Conservation (phyloP, 2,329 filamentous ascomycete genomes). For the Fusarium solani-melongenae region DNA sequence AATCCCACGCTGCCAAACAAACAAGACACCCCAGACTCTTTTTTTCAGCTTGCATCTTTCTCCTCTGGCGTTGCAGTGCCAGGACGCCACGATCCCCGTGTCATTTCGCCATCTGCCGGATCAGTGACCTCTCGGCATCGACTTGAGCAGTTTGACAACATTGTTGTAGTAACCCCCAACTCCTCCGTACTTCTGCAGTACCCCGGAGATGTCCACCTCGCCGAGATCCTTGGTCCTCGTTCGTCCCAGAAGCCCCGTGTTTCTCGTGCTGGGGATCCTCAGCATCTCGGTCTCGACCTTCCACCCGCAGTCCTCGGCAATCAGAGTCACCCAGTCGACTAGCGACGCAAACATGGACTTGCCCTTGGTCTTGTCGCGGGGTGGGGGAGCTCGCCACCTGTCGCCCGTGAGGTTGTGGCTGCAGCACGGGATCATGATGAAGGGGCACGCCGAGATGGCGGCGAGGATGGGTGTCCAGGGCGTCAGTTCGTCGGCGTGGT, state of each 20-base stretch:
- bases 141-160: constrained; percentile 70
- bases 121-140: constrained; percentile 39
- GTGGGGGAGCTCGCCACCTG: constrained; percentile 74
- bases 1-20: background rate
- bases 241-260: constrained; percentile 82
- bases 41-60: background rate
- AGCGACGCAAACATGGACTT: constrained; percentile 85
- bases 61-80: background rate
- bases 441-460: constrained; percentile 78
- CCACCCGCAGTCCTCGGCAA: constrained; percentile 81
- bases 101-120: background rate
- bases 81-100: background rate
- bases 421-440: constrained; percentile 95
- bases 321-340: constrained; percentile 78
- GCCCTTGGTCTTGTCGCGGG: constrained; percentile 60
- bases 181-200: constrained; percentile 66
- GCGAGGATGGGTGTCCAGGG: constrained; percentile 95
- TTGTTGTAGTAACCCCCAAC: constrained; percentile 68
- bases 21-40: background rate
- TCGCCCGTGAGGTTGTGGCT: constrained; percentile 86
- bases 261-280: constrained; percentile 91
- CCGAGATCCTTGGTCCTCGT: constrained; percentile 44
- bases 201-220: constrained; percentile 53
- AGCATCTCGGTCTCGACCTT: constrained; percentile 84
- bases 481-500: constrained; percentile 96